Percentiles rank a stretch among this genome's conserved stretches.
phyloP scores from a whole-genome alignment of 371 early-diverging fungal species.

The Basidiobolus meristosporus region DNA sequence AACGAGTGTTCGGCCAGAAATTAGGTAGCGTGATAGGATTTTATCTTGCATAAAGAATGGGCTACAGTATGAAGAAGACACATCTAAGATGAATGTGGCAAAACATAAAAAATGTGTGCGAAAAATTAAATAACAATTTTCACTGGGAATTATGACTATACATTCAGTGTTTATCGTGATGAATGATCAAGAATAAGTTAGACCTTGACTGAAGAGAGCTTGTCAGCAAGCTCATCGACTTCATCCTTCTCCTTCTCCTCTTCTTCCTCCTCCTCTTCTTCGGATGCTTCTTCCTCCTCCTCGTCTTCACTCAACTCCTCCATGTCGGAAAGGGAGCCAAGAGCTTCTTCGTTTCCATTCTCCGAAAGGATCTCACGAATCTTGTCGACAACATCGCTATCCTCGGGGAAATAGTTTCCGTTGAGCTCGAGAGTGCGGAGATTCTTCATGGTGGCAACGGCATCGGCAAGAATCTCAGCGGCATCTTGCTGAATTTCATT shows the following conservation, averaged over 20 bases:
- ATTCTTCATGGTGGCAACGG: conserved; percentile 33
- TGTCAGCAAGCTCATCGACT: conserved; percentile 9
- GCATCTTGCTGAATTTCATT: conserved; percentile 74
- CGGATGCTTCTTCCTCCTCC: conserved; percentile 47
- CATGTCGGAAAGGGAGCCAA: conserved; percentile 91
- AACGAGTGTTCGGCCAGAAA: too few species aligned
- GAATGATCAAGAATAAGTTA: too few species aligned
- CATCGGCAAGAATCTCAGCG: conserved; percentile 36
- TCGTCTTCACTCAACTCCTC: conserved; percentile 63
- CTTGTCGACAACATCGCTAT: conserved; percentile 39
- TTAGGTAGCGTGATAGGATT: too few species aligned
- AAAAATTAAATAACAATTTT: too few species aligned
- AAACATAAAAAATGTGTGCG: too few species aligned
- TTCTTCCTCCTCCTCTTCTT: conserved; percentile 36
- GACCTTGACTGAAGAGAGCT: neutral
- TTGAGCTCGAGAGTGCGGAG: conserved; percentile 64
- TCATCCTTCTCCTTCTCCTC: conserved; percentile 15
- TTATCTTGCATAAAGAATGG: too few species aligned
- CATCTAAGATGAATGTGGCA: too few species aligned
- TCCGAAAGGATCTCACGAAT: conserved; percentile 47
- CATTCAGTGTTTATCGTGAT: too few species aligned
- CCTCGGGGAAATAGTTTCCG: conserved; percentile 73
- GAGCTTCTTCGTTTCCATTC: conserved; percentile 50
- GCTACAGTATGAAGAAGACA: too few species aligned
- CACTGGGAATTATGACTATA: too few species aligned